These are phyloP conservation scores for Stereocaulon alpinum DNA, from an alignment of 495 filamentous ascomycete species.

Conservation along the genomic window DNA sequence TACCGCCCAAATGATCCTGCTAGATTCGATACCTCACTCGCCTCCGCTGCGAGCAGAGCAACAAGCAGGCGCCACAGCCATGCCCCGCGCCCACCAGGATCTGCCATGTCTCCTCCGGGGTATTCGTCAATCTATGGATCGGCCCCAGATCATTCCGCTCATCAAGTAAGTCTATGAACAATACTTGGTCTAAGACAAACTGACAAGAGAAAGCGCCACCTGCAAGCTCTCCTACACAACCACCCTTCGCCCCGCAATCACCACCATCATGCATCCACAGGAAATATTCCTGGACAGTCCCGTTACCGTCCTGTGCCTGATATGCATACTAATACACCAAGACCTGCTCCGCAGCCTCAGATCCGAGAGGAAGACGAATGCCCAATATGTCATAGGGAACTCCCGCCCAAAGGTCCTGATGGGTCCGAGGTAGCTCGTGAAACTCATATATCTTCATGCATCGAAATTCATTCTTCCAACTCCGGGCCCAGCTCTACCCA, in stretches of 20 bases:
- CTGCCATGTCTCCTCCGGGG: constrained; percentile 11
- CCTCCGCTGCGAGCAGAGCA: background rate
- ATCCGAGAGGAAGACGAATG: constrained; percentile 81
- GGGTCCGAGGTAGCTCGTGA: constrained; percentile 56
- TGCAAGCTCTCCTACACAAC: constrained; percentile 13
- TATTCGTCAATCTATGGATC: constrained; percentile 19
- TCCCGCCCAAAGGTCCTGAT: constrained; percentile 55
- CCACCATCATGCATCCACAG: constrained; percentile 21
- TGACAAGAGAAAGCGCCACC: constrained; percentile 15
- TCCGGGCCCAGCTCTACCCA: constrained; percentile 8
- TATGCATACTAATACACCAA: constrained; percentile 24
- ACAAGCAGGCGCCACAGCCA: constrained; percentile 8
- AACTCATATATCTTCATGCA: constrained; percentile 67
- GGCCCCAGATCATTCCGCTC: constrained; percentile 15
- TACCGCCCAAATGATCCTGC: constrained; percentile 8
- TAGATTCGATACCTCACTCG: constrained; percentile 5
- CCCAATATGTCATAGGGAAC: constrained; percentile 69
- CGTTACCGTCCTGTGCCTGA: constrained; percentile 19
- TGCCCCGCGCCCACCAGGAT: background rate
- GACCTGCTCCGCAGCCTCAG: constrained; percentile 25
- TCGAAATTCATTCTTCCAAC: constrained; percentile 38
- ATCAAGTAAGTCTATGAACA: constrained; percentile 19
- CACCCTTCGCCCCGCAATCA: constrained; percentile 19
- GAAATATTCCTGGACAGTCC: constrained; percentile 10
- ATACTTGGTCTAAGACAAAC: background rate